Evolutionary conservation across 768 basidiomycete species (phyloP), one percentile per base, ranked within the genome.

Genomic region (Sporobolomyces roseus): DNA sequence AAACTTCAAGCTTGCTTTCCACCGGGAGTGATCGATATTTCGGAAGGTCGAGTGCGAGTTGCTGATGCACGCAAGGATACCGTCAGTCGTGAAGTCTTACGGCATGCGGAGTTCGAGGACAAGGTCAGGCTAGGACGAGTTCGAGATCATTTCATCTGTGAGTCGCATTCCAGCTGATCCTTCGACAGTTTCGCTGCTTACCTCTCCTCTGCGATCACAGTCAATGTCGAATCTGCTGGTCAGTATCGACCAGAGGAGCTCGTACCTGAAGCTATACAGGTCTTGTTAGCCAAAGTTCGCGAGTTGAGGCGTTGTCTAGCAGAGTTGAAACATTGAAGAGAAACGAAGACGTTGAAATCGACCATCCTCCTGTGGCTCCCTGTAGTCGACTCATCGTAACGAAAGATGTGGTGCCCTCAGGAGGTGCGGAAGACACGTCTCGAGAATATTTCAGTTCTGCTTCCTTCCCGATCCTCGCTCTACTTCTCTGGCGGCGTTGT

Each of bases 101-200:
- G 94, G 70, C 89, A 97, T 78, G 86, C 88, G 0, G 93, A 98
- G 78, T 96, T 98, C 71, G 84, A 85, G 43, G 90, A 85, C 48
- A 85, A 82, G 55, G 92, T 94, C 5, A 84, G 90, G 78, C 82
- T 99, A 59, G 86, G 86, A 62, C 84, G 96, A 12, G 86, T 96
- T 52, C 83, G 91, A 59, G 93, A 97, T 81, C 89, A 87, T 80
- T 97, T 96, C 79, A 83, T 97, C 62, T 97, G 94, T 93, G 75
- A 75, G 90, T 81, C 54, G 49, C 8, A 49, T 35, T 12, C n/a
- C n/a, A n/a, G n/a, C 23, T 48, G 16, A 32, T 23, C 32, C 7
- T 27, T 4, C 14, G 49, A 14, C 29, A 43, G 1, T 2, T 61
- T 36, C 23, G 10, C 9, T 23, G 38, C 23, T 17, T 41, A 29